Evolutionary conservation across 805 yeast genomes (phyloP), one percentile per base, ranked within the genome.

Genomic region (Metschnikowia peoriensis): DNA sequence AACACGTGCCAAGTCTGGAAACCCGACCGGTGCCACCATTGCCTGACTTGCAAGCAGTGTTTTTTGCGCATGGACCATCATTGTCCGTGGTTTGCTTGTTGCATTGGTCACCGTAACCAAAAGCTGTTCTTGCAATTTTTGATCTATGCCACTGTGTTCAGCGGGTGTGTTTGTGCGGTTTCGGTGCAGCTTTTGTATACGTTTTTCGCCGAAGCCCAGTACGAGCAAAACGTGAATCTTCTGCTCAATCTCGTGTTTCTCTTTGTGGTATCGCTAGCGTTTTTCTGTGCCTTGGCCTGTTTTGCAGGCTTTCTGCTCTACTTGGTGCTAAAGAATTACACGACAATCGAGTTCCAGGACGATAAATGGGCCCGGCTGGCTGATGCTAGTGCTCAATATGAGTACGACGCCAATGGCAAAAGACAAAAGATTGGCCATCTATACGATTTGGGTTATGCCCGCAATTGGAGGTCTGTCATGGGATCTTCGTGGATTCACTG

Each of bases 11-110:
- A 69, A 39, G 79, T 72, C 10, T 81, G 85, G 85, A 81, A 81
- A 61, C 86, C 86, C 0, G 86, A 81, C 61, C 63, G 86, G 53
- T 70, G 81, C 49, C 86, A 81, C 60, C 86, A 81, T 63, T 81
- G 86, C 61, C 76, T 83, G 1, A 57, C 76, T 14, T 78, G 83
- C 51, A 68, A 70, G 2, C 65, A 57, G 50, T 81, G 86, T 63
- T 65, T 79, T 2, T 62, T 81, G 40, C 61, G 72, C 42, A 81
- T 81, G 85, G 85, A 81, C 65, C 86, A 81, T 58, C 84, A 81
- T 63, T 81, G 86, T 57, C 97, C 97, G 0, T 93, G 98, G 98
- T 90, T 91, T 67, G 85, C 96, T 1, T 76, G 83, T 6, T 92
- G 97, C 67, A 81, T 93, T 52, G 98, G 98, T 0, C 86, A 82